phyloP scores from a whole-genome alignment of 2,329 filamentous ascomycete species.

The Boeremia exigua region DNA sequence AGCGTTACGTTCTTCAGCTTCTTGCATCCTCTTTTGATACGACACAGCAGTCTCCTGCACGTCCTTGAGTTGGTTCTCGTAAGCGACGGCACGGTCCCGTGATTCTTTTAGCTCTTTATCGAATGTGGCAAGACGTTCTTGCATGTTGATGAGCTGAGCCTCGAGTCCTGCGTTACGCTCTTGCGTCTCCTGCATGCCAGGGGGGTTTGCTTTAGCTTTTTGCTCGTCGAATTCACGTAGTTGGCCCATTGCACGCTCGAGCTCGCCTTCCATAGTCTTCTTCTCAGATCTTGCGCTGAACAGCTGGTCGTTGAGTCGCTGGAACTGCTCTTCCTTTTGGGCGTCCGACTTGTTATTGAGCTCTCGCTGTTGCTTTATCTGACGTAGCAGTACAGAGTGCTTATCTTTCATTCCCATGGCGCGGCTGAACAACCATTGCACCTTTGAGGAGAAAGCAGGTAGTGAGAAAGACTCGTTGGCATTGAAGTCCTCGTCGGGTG shows the following conservation, averaged over 20 bases:
- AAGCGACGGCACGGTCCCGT: conserved; percentile 36
- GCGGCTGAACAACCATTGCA: conserved; percentile 79
- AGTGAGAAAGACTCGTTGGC: conserved; percentile 71
- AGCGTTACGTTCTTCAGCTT: conserved; percentile 34
- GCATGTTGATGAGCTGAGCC: conserved; percentile 40
- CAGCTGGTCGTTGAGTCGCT: conserved; percentile 51
- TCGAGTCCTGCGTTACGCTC: conserved; percentile 44
- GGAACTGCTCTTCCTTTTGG: conserved; percentile 49
- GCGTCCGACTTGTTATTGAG: conserved; percentile 85
- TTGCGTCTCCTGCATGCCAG: conserved; percentile 36
- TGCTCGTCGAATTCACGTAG: conserved; percentile 39
- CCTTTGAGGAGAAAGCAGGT: conserved; percentile 75
- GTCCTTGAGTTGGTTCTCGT: conserved; percentile 43
- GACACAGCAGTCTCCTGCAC: conserved; percentile 38
- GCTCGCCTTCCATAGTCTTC: conserved; percentile 43
- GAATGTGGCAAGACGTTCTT: conserved; percentile 41
- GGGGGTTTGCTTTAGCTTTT: conserved; percentile 27
- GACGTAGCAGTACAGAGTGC: conserved; percentile 84
- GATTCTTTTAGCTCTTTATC: conserved; percentile 36
- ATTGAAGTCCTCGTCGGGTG: conserved; percentile 66
- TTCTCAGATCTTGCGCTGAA: conserved; percentile 45
- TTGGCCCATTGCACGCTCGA: conserved; percentile 44
- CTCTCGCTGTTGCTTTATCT: conserved; percentile 94
- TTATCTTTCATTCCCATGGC: conserved; percentile 83
- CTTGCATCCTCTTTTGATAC: conserved; percentile 40